Conservation (phyloP, 345 rosid species). For the Populus davidiana region DNA sequence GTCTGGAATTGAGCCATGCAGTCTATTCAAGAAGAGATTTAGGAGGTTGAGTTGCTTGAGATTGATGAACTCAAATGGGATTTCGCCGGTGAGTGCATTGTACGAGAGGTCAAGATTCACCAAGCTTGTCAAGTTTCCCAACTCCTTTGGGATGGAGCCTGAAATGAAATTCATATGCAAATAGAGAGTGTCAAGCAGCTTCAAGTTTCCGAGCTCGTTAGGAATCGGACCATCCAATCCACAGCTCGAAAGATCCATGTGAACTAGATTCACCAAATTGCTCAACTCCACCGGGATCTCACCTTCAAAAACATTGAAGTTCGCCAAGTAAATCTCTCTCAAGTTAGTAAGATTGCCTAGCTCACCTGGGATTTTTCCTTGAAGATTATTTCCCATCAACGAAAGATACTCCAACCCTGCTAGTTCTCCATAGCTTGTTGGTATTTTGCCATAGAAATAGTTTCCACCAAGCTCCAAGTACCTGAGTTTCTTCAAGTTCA, state of each 20-base stretch:
- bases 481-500: slow-evolving; percentile 37
- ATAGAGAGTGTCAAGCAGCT: slow-evolving; percentile 59
- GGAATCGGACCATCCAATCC: slow-evolving; percentile 74
- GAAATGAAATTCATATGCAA: slow-evolving; percentile 67
- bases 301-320: slow-evolving; percentile 63
- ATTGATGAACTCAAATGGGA: slow-evolving; percentile 60
- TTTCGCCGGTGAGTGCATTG: slow-evolving; percentile 70
- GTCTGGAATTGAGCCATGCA: slow-evolving; percentile 79
- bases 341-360: slow-evolving; percentile 67
- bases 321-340: slow-evolving; percentile 63
- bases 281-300: slow-evolving; percentile 75
- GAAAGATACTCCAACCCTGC: slow-evolving; percentile 57
- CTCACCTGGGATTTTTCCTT: slow-evolving; percentile 64
- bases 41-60: slow-evolving; percentile 62
- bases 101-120: slow-evolving; percentile 70
- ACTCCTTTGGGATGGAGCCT: slow-evolving; percentile 58
- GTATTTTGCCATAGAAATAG: slow-evolving; percentile 70
- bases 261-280: slow-evolving; percentile 53
- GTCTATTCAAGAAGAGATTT: slow-evolving; percentile 67
- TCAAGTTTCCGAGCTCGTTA: slow-evolving; percentile 54
- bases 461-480: slow-evolving; percentile 86
- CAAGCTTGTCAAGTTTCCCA: slow-evolving; percentile 72
- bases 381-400: slow-evolving; percentile 73
- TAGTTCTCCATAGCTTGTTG: slow-evolving; percentile 54
- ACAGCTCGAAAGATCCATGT: slow-evolving; percentile 72